These are phyloP conservation scores for Psilocybe tampanensis DNA, from an alignment of 768 basidiomycete species.

Conservation along the genomic window DNA sequence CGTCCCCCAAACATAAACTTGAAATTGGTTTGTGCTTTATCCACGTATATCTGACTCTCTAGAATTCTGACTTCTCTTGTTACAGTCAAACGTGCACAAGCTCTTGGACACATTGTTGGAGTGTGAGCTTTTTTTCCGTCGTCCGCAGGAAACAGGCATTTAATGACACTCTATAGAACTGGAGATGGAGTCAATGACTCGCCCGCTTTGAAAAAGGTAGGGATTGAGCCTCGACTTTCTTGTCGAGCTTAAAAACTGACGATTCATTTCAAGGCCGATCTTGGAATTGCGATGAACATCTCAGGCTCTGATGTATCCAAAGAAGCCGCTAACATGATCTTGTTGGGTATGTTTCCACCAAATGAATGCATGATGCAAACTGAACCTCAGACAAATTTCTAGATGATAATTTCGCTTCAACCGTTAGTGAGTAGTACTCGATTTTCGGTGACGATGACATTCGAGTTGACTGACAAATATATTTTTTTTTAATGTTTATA, in stretches of 20 bases:
- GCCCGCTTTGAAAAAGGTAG: slow-evolving; percentile 63
- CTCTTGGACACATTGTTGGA: slow-evolving; percentile 71
- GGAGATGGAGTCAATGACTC: slow-evolving; percentile 78
- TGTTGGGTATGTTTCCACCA: slow-evolving; percentile 45
- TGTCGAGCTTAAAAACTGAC: background rate
- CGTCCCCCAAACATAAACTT: slow-evolving; percentile 73
- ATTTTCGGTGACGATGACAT: background rate
- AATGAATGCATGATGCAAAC: background rate
- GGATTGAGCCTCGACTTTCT: background rate
- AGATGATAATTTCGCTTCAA: slow-evolving; percentile 77
- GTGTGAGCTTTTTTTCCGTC: slow-evolving; percentile 46
- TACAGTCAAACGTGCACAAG: slow-evolving; percentile 70
- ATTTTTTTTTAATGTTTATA: slow-evolving; percentile 22
- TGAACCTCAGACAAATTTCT: background rate
- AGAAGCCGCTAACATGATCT: slow-evolving; percentile 76
- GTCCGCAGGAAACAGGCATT: background rate
- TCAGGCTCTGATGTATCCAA: slow-evolving; percentile 76
- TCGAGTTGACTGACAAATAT: background rate
- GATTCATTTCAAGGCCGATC: slow-evolving; percentile 48
- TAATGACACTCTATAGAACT: slow-evolving; percentile 40
- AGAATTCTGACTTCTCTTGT: background rate
- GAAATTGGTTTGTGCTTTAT: slow-evolving; percentile 55
- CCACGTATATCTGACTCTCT: background rate
- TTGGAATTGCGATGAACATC: slow-evolving; percentile 77
- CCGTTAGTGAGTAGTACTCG: slow-evolving; percentile 53